A percentile compares a stretch with the other conserved stretches of the same genome.
Evolutionary conservation across 2,329 filamentous ascomycete genomes (phyloP).

Genomic region (Rosellinia necatrix): DNA sequence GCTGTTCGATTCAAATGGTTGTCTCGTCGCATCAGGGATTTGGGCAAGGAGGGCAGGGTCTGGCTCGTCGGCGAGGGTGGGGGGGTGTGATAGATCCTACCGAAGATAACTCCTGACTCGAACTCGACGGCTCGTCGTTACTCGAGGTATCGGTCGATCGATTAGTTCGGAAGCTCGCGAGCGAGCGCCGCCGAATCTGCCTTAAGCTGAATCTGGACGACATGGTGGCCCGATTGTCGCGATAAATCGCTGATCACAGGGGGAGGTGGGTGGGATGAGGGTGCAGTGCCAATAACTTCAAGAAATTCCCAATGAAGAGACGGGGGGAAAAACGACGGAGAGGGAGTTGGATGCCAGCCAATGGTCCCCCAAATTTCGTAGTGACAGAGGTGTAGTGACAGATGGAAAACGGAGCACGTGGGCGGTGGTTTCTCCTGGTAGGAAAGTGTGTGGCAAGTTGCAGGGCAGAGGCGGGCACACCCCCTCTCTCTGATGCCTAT

Average conservation of each 20-base stretch:
- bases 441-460: conserved; percentile 1
- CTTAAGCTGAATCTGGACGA: conserved; percentile 52
- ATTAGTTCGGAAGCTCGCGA: conserved; percentile 71
- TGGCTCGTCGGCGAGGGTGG: conserved; percentile 69
- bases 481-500: neutral
- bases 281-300: neutral
- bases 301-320: neutral
- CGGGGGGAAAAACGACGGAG: neutral
- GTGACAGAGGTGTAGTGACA: neutral
- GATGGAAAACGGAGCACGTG: neutral
- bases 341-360: conserved; percentile 7
- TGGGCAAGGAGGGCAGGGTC: conserved; percentile 69
- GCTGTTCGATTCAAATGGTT: conserved; percentile 43
- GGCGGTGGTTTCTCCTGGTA: neutral
- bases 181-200: conserved; percentile 76
- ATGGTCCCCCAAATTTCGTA: neutral
- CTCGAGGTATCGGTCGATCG: conserved; percentile 66
- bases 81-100: conserved; percentile 77
- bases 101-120: conserved; percentile 63
- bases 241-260: neutral
- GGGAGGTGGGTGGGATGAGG: neutral
- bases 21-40: conserved; percentile 51
- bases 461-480: neutral
- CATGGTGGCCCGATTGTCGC: conserved; percentile 11
- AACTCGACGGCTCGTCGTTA: conserved; percentile 58